Evolutionary conservation across 2,329 filamentous ascomycete genomes (phyloP).

Genomic region (Neonectria ditissima): DNA sequence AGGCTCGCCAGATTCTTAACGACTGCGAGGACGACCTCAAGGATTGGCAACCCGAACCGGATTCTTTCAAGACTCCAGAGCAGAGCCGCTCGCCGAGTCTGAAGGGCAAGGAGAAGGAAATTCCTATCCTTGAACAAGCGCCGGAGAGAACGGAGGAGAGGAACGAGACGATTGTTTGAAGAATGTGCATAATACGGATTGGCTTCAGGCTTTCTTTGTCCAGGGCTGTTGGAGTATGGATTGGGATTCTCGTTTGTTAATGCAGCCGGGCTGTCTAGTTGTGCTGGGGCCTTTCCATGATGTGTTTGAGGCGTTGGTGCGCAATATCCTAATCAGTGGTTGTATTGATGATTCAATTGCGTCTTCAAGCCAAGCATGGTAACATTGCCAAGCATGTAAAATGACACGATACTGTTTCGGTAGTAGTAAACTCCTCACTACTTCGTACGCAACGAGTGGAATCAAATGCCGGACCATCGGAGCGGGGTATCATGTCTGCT

Average conservation of each 20-base stretch:
- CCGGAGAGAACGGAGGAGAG: constrained; percentile 28
- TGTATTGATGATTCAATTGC: constrained; percentile 1
- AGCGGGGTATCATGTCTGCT: constrained; percentile 12
- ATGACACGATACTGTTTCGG: background rate
- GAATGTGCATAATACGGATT: too few relatives aligned
- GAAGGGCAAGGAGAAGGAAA: constrained; percentile 46
- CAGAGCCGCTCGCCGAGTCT: constrained; percentile 41
- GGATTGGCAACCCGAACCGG: constrained; percentile 71
- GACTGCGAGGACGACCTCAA: constrained; percentile 91
- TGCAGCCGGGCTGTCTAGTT: background rate
- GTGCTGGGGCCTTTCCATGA: background rate
- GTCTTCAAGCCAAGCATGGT: background rate
- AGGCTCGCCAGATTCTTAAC: constrained; percentile 87
- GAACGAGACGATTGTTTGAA: background rate
- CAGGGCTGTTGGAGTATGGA: background rate
- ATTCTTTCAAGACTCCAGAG: constrained; percentile 44
- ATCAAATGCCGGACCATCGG: constrained; percentile 20
- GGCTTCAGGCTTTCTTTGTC: background rate
- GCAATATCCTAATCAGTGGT: constrained; percentile 15
- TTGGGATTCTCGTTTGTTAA: background rate
- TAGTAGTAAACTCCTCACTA: background rate
- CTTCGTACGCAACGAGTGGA: background rate
- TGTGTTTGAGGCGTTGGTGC: constrained; percentile 9
- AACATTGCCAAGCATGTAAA: background rate
- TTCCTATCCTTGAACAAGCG: constrained; percentile 21